phyloP scores from a whole-genome alignment of 805 yeast genomes.

The Schizosaccharomyces osmophilus region DNA sequence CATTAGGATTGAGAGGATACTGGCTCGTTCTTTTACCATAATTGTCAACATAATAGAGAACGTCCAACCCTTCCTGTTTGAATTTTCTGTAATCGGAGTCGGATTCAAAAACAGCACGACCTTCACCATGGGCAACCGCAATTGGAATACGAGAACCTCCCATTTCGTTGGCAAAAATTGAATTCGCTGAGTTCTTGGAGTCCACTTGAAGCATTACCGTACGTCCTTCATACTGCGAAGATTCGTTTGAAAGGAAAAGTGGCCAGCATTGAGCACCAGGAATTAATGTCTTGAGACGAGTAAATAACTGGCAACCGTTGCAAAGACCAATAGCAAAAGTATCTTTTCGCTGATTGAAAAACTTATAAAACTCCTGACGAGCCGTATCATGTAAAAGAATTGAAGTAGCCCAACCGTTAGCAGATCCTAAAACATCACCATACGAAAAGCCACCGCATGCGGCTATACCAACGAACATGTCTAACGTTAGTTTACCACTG shows the following conservation, averaged over 20 bases:
- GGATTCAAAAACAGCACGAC: constrained; percentile 50
- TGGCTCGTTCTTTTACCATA: constrained; percentile 60
- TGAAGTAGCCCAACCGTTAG: constrained; percentile 97
- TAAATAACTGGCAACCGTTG: constrained; percentile 92
- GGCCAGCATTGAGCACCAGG: constrained; percentile 97
- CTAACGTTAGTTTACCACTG: constrained; percentile 43
- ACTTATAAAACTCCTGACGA: constrained; percentile 47
- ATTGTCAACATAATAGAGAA: constrained; percentile 70
- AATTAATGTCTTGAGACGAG: constrained; percentile 60
- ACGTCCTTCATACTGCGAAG: constrained; percentile 94
- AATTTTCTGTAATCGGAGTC: constrained; percentile 25
- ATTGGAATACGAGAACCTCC: constrained; percentile 82
- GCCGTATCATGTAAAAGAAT: constrained; percentile 63
- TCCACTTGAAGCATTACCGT: constrained; percentile 66
- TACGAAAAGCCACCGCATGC: constrained; percentile 98
- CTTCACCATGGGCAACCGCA: constrained; percentile 98
- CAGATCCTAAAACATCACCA: constrained; percentile 97
- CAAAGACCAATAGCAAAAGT: constrained; percentile 96
- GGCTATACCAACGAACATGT: constrained; percentile 73
- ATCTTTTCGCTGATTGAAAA: constrained; percentile 67
- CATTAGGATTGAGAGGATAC: constrained; percentile 91
- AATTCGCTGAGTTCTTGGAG: constrained; percentile 22
- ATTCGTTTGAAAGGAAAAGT: constrained; percentile 62
- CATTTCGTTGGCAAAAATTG: constrained; percentile 71
- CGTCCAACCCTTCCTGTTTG: constrained; percentile 25